Base-by-base conservation (phyloP, 495 filamentous ascomycete genomes). In the Corynascus novoguineensis region DNA sequence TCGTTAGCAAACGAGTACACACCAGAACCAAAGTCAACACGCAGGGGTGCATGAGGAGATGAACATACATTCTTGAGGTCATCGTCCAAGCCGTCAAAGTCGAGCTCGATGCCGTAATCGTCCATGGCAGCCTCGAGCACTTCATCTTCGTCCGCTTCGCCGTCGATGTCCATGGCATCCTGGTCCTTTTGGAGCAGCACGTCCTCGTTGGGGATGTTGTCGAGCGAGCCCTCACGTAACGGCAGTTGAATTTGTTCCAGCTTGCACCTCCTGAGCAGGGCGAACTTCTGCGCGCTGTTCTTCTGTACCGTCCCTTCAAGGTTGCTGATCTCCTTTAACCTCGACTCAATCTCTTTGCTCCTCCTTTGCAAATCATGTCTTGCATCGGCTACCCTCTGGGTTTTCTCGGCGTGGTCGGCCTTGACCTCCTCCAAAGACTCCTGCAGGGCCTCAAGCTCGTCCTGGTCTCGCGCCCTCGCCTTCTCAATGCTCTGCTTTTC, bases 161-260 rank as follows among this genome's bases (percentile, higher is more conserved):
- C 80, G 50, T 90, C 89, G 19, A 96, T 75, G 61, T 96, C 91
- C 90, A 96, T 95, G 1, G 87, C 87, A 61, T 95, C 89, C 21
- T 82, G 82, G 60, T 90, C 84, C 51, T 83, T 76, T 40, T 78
- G 75, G 29, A 83, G 71, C 14, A 87, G 68, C 40, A 88, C 81
- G 41, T 97, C 89, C 63, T 95, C 87, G 62, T 95, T 87, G 7
- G 93, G 93, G 55, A 99, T 80, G 58, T 83, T 79, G 62, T 95
- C 91, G 24, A 97, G 83, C n/a, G 90, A 95, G 50, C 83, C 84
- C 32, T 85, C 76, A 3, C 79, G 74, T 45, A 99, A 77, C 8
- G 93, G 95, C 48, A 99, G 74, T 58, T 88, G 83, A 60, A 97
- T 88, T 63, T 96, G 89, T 64, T 97, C 91, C 35, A 99, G 81